Conservation (phyloP, 1,139 yeast genomes). For the Kodamaea fungicola region DNA sequence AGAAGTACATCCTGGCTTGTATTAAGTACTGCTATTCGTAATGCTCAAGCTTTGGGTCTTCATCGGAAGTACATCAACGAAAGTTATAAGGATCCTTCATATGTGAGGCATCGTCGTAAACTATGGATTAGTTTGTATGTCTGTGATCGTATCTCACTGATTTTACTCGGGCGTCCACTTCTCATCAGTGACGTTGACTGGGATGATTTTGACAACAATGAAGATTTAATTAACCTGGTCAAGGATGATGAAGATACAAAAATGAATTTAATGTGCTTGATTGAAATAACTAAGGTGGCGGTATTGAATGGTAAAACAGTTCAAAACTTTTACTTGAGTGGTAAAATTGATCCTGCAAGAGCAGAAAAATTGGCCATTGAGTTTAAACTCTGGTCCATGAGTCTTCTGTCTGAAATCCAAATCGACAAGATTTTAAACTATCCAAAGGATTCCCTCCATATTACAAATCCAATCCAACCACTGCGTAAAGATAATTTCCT, state of each 20-base stretch:
- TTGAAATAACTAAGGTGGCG: constrained; percentile 14
- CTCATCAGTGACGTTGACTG: constrained; percentile 38
- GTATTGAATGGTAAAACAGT: constrained; percentile 31
- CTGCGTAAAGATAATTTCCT: constrained; percentile 17
- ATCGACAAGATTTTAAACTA: constrained; percentile 13
- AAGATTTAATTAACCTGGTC: constrained; percentile 10
- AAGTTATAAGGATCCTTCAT: constrained; percentile 11
- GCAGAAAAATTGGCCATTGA: constrained; percentile 39
- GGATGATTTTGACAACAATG: constrained; percentile 28
- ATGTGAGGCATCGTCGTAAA: constrained; percentile 24
- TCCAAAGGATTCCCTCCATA: constrained; percentile 7
- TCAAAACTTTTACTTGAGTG: constrained; percentile 31
- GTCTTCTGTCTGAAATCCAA: constrained; percentile 25
- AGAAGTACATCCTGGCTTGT: constrained; percentile 39
- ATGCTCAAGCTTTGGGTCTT: constrained; percentile 25
- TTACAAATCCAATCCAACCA: constrained; percentile 6
- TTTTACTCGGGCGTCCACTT: constrained; percentile 39
- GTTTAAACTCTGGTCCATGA: constrained; percentile 36
- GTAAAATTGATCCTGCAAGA: constrained; percentile 28
- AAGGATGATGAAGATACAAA: constrained; percentile 8
- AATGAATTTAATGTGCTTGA: constrained; percentile 11
- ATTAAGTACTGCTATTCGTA: constrained; percentile 24
- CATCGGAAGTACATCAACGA: constrained; percentile 24
- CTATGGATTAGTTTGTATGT: constrained; percentile 39
- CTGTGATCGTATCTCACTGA: constrained; percentile 36